Base-by-base conservation (phyloP, 2,329 filamentous ascomycete genomes). In the Penicillium digitatum region DNA sequence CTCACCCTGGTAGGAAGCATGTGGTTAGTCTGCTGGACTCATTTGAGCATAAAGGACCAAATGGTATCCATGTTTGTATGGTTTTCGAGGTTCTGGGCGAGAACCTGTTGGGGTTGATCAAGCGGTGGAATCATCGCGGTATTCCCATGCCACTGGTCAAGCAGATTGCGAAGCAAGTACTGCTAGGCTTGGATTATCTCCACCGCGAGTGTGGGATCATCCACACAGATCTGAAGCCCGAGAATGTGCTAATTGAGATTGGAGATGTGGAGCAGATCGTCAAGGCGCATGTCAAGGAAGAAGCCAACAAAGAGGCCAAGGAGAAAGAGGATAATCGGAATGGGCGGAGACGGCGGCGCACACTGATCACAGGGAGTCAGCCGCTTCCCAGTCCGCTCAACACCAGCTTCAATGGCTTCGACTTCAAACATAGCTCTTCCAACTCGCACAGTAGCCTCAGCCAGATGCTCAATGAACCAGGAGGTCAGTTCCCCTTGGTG, bases 141-240 rank as follows among this genome's bases (percentile, higher is more conserved):
- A 97, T 99, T 55, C 94, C 94, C 40, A 95, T 96, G 87, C 84
- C 90, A 16, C 82, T 99, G 14, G 94, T 97, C 72, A 96, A 96
- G 80, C 94, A 97, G 74, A 99, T 99, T 75, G 95, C 94, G 29
- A 97, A 97, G 76, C 94, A 99, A 77, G 94, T 97, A 10, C 81
- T 99, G 45, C 84, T 99, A 27, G 94, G 94, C 38, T 81, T 99
- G 60, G 94, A 99, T 74, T 97, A 97, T 72, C 82, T 99, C 37
- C 94, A 99, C 74, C 87, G 94, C 66, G 93, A 99, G 76, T 99
- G 94, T 75, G 94, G 94, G 70, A 97, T 99, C 76, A 96, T 99
- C 69, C 94, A 99, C 75, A 97, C 94, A 57, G 93, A 96, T 71
- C 78, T 97, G 65, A 96, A 99, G 75, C 94, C 94, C 45, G 94